A percentile compares a stretch with the other conserved stretches of the same genome.
phyloP scores from a whole-genome alignment of 257 asterid genomes.

The Solanum lycopersicoides region DNA sequence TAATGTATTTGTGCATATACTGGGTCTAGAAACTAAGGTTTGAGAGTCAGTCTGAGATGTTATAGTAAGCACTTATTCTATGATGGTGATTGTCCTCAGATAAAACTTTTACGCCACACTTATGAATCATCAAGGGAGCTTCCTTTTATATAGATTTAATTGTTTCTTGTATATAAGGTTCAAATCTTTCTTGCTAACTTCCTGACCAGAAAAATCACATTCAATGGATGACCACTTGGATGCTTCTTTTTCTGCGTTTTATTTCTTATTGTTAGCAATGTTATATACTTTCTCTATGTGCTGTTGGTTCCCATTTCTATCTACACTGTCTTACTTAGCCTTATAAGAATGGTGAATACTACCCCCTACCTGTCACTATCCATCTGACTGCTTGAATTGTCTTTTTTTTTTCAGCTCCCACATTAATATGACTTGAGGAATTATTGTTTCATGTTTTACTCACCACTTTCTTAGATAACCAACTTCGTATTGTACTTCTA shows the following conservation, averaged over 20 bases:
- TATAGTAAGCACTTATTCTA: background rate
- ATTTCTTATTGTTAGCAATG: background rate
- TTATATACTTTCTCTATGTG: background rate
- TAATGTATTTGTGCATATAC: background rate
- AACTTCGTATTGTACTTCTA: background rate
- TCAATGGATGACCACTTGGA: background rate
- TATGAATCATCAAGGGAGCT: background rate
- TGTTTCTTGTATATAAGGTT: background rate
- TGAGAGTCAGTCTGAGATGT: background rate
- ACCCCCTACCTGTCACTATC: background rate
- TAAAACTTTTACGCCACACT: background rate
- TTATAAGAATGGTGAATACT: background rate
- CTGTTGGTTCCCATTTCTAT: background rate
- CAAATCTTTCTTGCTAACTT: background rate
- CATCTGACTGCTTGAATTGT: background rate
- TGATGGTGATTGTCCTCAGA: background rate
- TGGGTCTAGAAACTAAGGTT: background rate
- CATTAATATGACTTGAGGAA: background rate
- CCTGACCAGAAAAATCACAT: background rate
- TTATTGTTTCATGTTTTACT: background rate
- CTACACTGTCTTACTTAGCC: background rate
- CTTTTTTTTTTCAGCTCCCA: background rate
- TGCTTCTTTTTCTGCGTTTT: background rate
- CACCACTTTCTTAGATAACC: background rate
- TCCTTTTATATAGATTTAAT: background rate